phyloP scores from a whole-genome alignment of 1,284 basidiomycete genomes.

The Sporisorium graminicola region DNA sequence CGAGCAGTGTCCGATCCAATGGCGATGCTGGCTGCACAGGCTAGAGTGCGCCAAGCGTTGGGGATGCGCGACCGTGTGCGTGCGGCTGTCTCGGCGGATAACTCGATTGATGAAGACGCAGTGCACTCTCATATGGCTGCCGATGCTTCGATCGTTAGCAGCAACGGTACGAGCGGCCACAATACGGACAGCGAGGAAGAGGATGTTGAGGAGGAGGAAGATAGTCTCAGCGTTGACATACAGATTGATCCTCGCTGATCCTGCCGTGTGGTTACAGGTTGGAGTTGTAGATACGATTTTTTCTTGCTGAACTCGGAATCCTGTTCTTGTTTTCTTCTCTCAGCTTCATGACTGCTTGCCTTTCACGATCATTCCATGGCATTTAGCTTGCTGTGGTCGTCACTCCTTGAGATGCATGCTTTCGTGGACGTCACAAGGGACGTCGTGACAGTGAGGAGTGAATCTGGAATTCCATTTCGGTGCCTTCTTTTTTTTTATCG shows the following conservation, averaged over 20 bases:
- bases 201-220: constrained; percentile 18
- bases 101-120: constrained; percentile 28
- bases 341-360: too few species aligned
- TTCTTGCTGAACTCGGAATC: neutral
- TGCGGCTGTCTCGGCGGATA: constrained; percentile 36
- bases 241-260: constrained; percentile 11
- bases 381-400: too few species aligned
- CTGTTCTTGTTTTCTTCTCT: too few species aligned
- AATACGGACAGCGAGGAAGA: constrained; percentile 1
- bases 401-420: too few species aligned
- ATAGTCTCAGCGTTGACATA: constrained; percentile 37
- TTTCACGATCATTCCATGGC: too few species aligned
- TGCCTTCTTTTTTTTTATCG: too few species aligned
- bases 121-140: neutral
- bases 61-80: constrained; percentile 14
- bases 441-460: too few species aligned
- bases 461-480: too few species aligned
- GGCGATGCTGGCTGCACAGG: constrained; percentile 19
- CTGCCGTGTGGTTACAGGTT: neutral
- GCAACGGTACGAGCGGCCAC: neutral
- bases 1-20: constrained; percentile 38
- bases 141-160: neutral
- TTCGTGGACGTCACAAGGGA: too few species aligned
- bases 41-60: constrained; percentile 13
- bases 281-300: too few species aligned